Conservation (phyloP, 306 rosid genomes). For the Cucurbita pepo region DNA sequence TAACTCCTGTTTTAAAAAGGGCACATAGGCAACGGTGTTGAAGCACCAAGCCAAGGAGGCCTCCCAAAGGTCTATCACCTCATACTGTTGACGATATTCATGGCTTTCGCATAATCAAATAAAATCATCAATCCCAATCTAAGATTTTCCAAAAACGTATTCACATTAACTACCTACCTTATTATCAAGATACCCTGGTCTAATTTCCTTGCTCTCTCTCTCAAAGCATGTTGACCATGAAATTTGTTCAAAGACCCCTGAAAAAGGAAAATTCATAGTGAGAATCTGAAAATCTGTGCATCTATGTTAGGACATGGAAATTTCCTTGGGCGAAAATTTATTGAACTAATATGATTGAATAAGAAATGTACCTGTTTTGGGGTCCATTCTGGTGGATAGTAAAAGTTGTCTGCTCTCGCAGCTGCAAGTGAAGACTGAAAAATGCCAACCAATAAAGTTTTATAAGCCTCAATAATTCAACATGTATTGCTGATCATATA, state of each 20-base stretch:
- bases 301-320: not conserved
- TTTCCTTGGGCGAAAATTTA: not conserved
- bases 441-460: constrained; percentile 22
- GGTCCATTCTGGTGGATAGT: constrained; percentile 93
- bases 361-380: constrained; percentile 50
- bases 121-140: not conserved
- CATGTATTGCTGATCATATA: not conserved
- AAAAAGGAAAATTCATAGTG: not conserved
- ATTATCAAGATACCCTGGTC: constrained; percentile 82
- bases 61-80: not conserved
- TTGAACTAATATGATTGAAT: not conserved
- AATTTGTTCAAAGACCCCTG: constrained; percentile 88
- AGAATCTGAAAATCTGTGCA: constrained; percentile 2
- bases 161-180: constrained; percentile 28
- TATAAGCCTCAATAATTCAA: constrained; percentile 4
- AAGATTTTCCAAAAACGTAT: not conserved
- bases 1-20: not conserved
- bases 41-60: not conserved
- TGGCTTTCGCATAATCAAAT: not conserved
- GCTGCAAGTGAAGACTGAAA: constrained; percentile 88
- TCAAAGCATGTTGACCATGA: constrained; percentile 82
- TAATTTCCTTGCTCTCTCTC: constrained; percentile 82
- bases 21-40: not conserved
- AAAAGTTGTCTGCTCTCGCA: constrained; percentile 85
- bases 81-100: too few relatives aligned